Evolutionary conservation across 176 grass and related monocot species (phyloP).

Genomic region (Bolboschoenus planiculmis): DNA sequence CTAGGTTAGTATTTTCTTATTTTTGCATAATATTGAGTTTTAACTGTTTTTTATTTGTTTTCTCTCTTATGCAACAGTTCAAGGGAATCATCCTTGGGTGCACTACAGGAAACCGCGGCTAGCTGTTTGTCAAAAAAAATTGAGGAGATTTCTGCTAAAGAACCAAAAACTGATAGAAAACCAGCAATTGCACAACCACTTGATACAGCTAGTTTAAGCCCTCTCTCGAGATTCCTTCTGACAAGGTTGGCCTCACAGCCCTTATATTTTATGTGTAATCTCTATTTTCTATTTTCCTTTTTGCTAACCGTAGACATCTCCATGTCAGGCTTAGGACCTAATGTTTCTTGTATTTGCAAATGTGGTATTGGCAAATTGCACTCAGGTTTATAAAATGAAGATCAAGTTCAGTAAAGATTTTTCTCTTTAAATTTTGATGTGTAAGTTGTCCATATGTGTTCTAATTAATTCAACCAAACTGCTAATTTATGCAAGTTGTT

Average conservation of each 20-base stretch:
- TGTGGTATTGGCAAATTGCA: not conserved
- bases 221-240: conserved; percentile 85
- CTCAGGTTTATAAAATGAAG: not conserved
- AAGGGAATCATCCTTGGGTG: conserved; percentile 59
- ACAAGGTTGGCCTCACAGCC: conserved; percentile 46
- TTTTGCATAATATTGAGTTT: not conserved
- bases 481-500: not conserved
- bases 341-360: not conserved
- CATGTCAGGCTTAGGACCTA: not conserved
- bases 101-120: conserved; percentile 50
- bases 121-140: conserved; percentile 52
- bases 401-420: not conserved
- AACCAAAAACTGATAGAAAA: conserved; percentile 47
- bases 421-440: not conserved
- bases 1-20: not conserved
- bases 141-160: conserved; percentile 19
- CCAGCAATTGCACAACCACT: conserved; percentile 29
- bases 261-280: conserved; percentile 4
- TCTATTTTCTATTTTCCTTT: not conserved
- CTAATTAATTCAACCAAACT: not conserved
- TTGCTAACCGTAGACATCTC: not conserved
- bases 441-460: not conserved
- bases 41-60: not conserved
- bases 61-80: conserved; percentile 37
- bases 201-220: conserved; percentile 67